Conservation (phyloP, 352 stramenopile species). For the Phytopythium ostracodes region DNA sequence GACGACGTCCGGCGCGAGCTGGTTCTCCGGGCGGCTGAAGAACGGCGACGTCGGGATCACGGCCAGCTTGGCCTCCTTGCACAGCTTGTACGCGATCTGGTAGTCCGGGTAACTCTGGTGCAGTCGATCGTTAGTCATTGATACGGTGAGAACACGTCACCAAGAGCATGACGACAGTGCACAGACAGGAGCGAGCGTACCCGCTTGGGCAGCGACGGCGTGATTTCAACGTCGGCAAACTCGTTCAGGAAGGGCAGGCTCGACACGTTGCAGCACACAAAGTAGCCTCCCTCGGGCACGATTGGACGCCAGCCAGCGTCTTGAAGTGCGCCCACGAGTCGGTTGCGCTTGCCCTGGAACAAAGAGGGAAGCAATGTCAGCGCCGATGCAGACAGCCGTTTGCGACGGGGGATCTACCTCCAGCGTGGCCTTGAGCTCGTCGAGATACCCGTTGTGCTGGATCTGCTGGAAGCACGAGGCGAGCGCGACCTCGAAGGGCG, state of each 20-base stretch:
- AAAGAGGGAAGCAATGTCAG: not conserved
- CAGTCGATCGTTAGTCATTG: not conserved
- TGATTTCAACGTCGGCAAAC: constrained; percentile 53
- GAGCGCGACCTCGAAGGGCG: constrained; percentile 92
- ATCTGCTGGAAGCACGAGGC: constrained; percentile 84
- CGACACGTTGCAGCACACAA: constrained; percentile 89
- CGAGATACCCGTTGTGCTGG: constrained; percentile 85
- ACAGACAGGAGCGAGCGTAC: constrained; percentile 19
- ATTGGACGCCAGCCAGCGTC: constrained; percentile 86
- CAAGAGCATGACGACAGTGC: too few relatives aligned
- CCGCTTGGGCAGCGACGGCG: constrained; percentile 44
- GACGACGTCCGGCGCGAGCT: constrained; percentile 68
- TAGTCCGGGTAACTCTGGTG: constrained; percentile 79
- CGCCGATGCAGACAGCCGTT: not conserved
- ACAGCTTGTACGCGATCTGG: constrained; percentile 89
- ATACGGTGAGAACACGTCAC: too few relatives aligned
- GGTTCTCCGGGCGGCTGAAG: constrained; percentile 84
- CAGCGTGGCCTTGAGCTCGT: constrained; percentile 62
- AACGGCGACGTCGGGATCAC: constrained; percentile 94
- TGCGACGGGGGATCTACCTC: constrained; percentile 19
- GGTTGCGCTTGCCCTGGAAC: constrained; percentile 75
- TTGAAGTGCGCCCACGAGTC: constrained; percentile 80
- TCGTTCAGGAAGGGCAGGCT: constrained; percentile 68
- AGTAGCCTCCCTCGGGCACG: constrained; percentile 93
- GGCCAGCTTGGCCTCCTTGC: constrained; percentile 86